Conservation (phyloP, 116 monocot species). For the Iris pallida region DNA sequence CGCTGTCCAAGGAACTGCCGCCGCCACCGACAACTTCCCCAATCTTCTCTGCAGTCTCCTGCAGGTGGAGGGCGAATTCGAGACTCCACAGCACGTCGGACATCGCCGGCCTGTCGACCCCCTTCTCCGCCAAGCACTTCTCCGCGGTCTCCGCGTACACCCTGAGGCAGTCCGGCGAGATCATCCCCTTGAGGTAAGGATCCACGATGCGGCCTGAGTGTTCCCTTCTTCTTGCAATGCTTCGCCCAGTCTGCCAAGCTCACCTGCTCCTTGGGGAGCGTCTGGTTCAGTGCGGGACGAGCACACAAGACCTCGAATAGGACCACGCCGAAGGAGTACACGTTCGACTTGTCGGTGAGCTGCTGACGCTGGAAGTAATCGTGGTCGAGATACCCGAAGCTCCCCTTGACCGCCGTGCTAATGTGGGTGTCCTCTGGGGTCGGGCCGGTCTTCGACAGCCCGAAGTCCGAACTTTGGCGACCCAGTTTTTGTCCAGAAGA, state of each 20-base stretch:
- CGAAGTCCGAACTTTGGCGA: slow-evolving; percentile 96
- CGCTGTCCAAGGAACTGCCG: background rate
- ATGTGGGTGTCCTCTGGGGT: slow-evolving; percentile 68
- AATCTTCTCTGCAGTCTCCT: slow-evolving; percentile 31
- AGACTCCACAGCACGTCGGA: slow-evolving; percentile 88
- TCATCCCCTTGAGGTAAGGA: slow-evolving; percentile 44
- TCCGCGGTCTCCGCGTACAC: slow-evolving; percentile 65
- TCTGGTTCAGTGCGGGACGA: slow-evolving; percentile 62
- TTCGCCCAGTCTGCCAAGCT: slow-evolving; percentile 78
- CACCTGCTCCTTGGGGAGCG: slow-evolving; percentile 63
- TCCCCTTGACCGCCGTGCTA: slow-evolving; percentile 94
- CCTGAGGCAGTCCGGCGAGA: slow-evolving; percentile 53
- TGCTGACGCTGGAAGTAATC: slow-evolving; percentile 90
- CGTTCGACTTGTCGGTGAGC: slow-evolving; percentile 84
- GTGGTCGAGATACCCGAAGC: slow-evolving; percentile 88
- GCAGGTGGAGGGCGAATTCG: slow-evolving; percentile 72
- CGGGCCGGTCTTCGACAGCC: slow-evolving; percentile 81
- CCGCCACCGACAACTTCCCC: background rate
- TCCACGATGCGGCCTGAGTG: slow-evolving; percentile 53
- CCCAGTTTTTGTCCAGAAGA: slow-evolving; percentile 79
- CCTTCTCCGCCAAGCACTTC: slow-evolving; percentile 65
- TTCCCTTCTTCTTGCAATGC: slow-evolving; percentile 30
- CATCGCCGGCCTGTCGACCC: slow-evolving; percentile 68
- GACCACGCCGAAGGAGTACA: slow-evolving; percentile 93
- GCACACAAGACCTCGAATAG: slow-evolving; percentile 83